Evolutionary conservation across 257 asterid genomes (phyloP), one percentile per base, ranked within the genome.

Genomic region (Solanum lycopersicoides): DNA sequence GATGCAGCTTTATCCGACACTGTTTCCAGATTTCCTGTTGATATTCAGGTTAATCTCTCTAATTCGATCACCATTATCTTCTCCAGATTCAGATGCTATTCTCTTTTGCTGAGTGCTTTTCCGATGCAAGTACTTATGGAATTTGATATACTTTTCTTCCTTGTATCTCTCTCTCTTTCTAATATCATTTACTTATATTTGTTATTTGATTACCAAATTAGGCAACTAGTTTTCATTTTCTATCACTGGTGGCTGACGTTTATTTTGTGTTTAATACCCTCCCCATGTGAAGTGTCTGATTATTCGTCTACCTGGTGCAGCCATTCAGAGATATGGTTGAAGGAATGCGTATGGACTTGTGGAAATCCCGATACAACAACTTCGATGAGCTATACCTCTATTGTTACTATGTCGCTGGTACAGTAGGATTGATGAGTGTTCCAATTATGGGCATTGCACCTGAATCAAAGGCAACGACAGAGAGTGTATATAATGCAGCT

Each of bases 391-490:
- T 97, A 87, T 96, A 97, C 83, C 93, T 97, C 6, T 97, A 97
- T 82, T 97, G 99, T 82, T 97, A 97, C 85, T 96, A 96, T 72
- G 99, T 97, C 10, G 99, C 99, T 53, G 99, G 99, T 75, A 97
- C 99, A 1, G 99, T 97, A 3, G 99, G 99, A 85, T 87, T 97
- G 92, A 97, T 97, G 99, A 97, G 99, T 82, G 99, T 97, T 63
- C 99, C 99, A 0, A 88, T 97, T n/a, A 97, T 97, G 99, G 99
- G 99, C 50, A 95, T 97, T 89, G 98, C 96, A 53, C 96, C 98
- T 20, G 98, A 95, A 72, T 97, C 99, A 35, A 91, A 91, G 86
- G 98, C 99, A 72, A 87, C 98, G 1, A 93, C 97, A 0, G 99
- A 95, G 95, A 93, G 95, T 16, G 99, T 96, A 20, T 97, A 97